Evolutionary conservation across 1,284 basidiomycete genomes (phyloP).

Genomic region (Vanrija sp.): DNA sequence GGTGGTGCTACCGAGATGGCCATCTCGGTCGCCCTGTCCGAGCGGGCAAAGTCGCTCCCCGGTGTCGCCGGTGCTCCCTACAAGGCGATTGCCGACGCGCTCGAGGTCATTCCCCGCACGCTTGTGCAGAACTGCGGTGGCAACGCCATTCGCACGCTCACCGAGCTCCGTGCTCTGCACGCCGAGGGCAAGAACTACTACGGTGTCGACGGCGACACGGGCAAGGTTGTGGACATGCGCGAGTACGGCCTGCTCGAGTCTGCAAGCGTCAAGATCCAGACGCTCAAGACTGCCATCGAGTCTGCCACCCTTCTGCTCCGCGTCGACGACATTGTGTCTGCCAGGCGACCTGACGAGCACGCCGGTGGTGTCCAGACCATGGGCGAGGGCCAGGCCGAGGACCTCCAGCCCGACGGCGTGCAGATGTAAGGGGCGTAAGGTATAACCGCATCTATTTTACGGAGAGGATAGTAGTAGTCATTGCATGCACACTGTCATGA

Average conservation of each 20-base stretch:
- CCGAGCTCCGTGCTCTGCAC: slow-evolving; percentile 85
- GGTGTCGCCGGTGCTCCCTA: slow-evolving; percentile 89
- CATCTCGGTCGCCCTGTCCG: slow-evolving; percentile 81
- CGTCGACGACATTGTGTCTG: slow-evolving; percentile 92
- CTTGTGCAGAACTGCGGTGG: slow-evolving; percentile 94
- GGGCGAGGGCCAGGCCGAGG: slow-evolving; percentile 27
- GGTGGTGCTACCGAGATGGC: slow-evolving; percentile 99
- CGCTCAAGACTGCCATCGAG: slow-evolving; percentile 95
- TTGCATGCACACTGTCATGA: background rate
- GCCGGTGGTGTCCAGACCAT: slow-evolving; percentile 44
- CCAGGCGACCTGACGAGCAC: slow-evolving; percentile 53
- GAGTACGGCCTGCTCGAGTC: slow-evolving; percentile 89
- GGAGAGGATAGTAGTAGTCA: background rate
- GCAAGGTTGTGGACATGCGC: slow-evolving; percentile 95
- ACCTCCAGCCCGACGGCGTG: slow-evolving; percentile 12
- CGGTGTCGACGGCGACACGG: slow-evolving; percentile 93
- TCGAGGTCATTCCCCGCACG: slow-evolving; percentile 96
- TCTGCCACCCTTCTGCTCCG: slow-evolving; percentile 85
- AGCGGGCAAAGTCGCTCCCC: slow-evolving; percentile 70
- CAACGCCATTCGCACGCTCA: slow-evolving; percentile 87
- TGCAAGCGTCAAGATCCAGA: slow-evolving; percentile 97
- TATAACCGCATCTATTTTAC: background rate
- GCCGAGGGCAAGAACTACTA: slow-evolving; percentile 83
- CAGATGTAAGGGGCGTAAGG: slow-evolving; percentile 6
- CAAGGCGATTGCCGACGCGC: slow-evolving; percentile 87